Evolutionary conservation across 768 basidiomycete genomes (phyloP).

Genomic region (Boletus rubropictus): DNA sequence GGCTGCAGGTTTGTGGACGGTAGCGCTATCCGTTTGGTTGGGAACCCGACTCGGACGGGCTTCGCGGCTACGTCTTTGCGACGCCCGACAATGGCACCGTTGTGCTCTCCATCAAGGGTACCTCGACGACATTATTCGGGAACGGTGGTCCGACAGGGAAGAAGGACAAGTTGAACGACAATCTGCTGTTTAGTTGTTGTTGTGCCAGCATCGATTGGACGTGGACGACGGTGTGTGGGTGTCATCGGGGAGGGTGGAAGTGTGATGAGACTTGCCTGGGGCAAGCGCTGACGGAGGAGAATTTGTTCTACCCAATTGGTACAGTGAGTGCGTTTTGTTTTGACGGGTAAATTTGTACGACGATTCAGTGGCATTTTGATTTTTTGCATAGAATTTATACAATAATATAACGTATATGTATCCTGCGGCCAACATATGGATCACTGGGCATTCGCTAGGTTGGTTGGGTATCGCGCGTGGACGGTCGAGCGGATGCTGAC

Average conservation of each 20-base stretch:
- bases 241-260: constrained; percentile 72
- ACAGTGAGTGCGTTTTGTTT: constrained; percentile 49
- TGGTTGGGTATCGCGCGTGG: constrained; percentile 27
- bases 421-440: constrained; percentile 85
- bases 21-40: constrained; percentile 75
- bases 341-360: neutral
- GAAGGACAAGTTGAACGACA: constrained; percentile 94
- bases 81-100: constrained; percentile 78
- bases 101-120: constrained; percentile 89
- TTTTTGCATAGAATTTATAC: constrained; percentile 69
- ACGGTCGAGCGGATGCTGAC: constrained; percentile 20
- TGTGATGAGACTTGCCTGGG: constrained; percentile 81
- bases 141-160: constrained; percentile 77
- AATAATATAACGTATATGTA: constrained; percentile 93
- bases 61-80: constrained; percentile 89
- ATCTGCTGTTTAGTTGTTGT: constrained; percentile 89
- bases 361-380: neutral
- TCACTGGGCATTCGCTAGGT: constrained; percentile 69
- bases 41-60: constrained; percentile 82
- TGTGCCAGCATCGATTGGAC: constrained; percentile 90
- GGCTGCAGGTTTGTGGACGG: neutral
- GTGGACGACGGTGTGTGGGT: constrained; percentile 92
- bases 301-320: constrained; percentile 85
- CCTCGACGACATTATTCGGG: constrained; percentile 70
- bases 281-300: constrained; percentile 66